Evolutionary conservation across 108 stramenopile genomes (phyloP), one percentile per base, ranked within the genome.

Genomic region (Cyclotella choctawhatcheeana): DNA sequence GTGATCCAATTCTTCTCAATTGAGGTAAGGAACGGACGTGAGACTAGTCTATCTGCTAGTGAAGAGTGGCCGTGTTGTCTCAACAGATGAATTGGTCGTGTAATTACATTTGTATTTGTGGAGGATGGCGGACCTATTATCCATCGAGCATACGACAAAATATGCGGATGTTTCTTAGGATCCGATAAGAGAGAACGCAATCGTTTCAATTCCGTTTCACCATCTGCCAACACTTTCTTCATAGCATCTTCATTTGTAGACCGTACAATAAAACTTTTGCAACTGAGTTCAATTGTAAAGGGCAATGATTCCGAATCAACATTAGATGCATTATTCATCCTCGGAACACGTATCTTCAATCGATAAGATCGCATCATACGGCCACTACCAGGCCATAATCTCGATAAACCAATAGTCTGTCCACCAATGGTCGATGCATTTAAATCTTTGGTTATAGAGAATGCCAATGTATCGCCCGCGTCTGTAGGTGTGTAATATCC

Each of bases 1-100:
- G 88, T 71, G 34, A 99, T 86, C 94, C 96, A 99, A 17, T 85
- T 71, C 69, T 97, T 97, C 84, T 99, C 98, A 35, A 96, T 84
- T 44, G 67, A 52, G 0, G 88, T 82, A 31, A 99, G 84, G 78
- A 98, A 99, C n/a, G 99, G 99, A 14, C 99, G 84, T 13, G 90
- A 90, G 3, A 82, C 91, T 25, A 98, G 74, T 18, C 99, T 92
- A 84, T 97, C 97, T 13, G 84, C 76, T 8, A 99, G 79, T 26
- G 95, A 97, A 7, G 97, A 85, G 67, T 89, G 86, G 16, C 92
- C 75, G 76, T 97, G 88, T 61, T 97, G 98, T 24, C 99, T 81
- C 25, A 98, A 43, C 40, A 99, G 66, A 73, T 88, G 77, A 1
- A 91, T 67, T 26, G 88, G 86, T 51, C 81, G 58, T 14, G 71